A percentile compares a stretch with the other conserved stretches of the same genome.
Conservation (phyloP, 2,329 filamentous ascomycete species). For the Ascosphaera aggregata region DNA sequence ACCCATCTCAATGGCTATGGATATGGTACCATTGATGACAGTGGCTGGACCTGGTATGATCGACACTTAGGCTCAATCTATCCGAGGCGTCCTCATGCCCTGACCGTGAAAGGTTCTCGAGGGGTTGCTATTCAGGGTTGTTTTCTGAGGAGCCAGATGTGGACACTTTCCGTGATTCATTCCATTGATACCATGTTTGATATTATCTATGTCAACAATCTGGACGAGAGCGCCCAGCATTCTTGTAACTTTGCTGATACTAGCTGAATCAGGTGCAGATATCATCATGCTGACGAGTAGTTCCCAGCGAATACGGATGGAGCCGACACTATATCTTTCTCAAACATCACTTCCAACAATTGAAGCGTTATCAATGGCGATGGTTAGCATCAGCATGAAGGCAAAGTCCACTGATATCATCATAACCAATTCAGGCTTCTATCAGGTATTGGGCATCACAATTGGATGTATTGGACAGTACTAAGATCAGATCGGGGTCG, state of each 20-base stretch:
- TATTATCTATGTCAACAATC: slow-evolving; percentile 30
- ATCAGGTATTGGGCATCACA: slow-evolving; percentile 28
- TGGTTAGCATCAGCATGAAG: slow-evolving; percentile 30
- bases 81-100: slow-evolving; percentile 10
- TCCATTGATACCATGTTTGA: slow-evolving; percentile 24
- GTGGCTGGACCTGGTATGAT: slow-evolving; percentile 22
- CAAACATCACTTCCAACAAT: slow-evolving; percentile 27
- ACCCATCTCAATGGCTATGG: slow-evolving; percentile 27
- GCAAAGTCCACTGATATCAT: slow-evolving; percentile 32
- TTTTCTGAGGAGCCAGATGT: slow-evolving; percentile 34
- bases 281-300: slow-evolving; percentile 5
- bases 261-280: slow-evolving; percentile 5
- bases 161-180: slow-evolving; percentile 31
- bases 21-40: slow-evolving; percentile 23
- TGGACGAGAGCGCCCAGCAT: slow-evolving; percentile 2
- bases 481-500: slow-evolving; percentile 22
- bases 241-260: not conserved
- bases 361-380: slow-evolving; percentile 30
- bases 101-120: slow-evolving; percentile 7
- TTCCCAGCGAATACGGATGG: slow-evolving; percentile 22
- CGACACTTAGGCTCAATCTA: slow-evolving; percentile 11
- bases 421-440: slow-evolving; percentile 26
- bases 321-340: slow-evolving; percentile 30
- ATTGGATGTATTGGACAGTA: slow-evolving; percentile 36
- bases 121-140: slow-evolving; percentile 7